Evolutionary conservation across 768 basidiomycete species (phyloP).

Genomic region (Podaxis pistillaris): DNA sequence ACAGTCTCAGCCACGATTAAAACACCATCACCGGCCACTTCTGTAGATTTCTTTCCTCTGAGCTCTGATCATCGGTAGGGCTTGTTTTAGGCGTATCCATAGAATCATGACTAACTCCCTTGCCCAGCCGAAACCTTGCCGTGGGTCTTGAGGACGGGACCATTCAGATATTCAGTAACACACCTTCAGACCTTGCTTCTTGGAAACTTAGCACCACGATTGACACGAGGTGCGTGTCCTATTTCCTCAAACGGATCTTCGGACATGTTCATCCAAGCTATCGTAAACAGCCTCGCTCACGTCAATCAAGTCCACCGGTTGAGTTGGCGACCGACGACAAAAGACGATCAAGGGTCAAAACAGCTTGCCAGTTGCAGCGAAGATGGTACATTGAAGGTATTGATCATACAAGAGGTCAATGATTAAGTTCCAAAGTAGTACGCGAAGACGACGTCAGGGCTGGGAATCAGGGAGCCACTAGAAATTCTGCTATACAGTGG

Average conservation of each 20-base stretch:
- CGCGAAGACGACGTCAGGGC: slow-evolving; percentile 32
- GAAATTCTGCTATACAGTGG: slow-evolving; percentile 70
- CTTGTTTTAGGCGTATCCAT: background rate
- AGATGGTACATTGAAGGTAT: slow-evolving; percentile 86
- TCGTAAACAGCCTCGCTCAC: slow-evolving; percentile 59
- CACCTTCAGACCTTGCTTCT: slow-evolving; percentile 24
- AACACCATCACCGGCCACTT: slow-evolving; percentile 76
- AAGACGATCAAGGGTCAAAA: slow-evolving; percentile 23
- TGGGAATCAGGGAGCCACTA: slow-evolving; percentile 17
- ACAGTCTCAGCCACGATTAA: slow-evolving; percentile 57
- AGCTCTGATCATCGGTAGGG: slow-evolving; percentile 41
- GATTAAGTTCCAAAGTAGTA: slow-evolving; percentile 44
- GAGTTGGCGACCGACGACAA: slow-evolving; percentile 64
- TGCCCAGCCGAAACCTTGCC: slow-evolving; percentile 57
- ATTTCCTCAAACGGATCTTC: background rate
- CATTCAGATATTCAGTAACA: slow-evolving; percentile 59
- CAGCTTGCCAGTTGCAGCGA: slow-evolving; percentile 88
- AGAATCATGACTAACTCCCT: background rate
- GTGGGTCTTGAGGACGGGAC: slow-evolving; percentile 84
- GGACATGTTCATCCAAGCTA: background rate
- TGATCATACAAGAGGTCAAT: slow-evolving; percentile 51
- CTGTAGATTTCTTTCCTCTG: slow-evolving; percentile 56
- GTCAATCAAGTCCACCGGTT: slow-evolving; percentile 77
- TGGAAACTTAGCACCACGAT: slow-evolving; percentile 52
- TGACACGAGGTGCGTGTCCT: slow-evolving; percentile 46